Percentiles rank a stretch among this genome's conserved stretches.
Evolutionary conservation across 1,284 basidiomycete genomes (phyloP).

Genomic region (Neonothopanus nambi): DNA sequence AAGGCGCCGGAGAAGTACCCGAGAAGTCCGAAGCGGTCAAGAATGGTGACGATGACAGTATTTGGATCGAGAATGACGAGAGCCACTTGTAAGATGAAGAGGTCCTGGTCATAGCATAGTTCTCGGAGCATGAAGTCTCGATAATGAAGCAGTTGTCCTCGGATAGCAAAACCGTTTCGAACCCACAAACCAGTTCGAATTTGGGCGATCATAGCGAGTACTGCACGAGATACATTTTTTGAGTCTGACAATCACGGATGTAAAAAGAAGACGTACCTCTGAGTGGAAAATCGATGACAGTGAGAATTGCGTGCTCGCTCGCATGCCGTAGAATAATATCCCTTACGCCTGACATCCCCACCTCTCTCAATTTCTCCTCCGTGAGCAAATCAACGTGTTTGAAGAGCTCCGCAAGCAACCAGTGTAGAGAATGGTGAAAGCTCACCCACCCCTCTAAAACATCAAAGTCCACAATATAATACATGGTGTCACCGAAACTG

Average conservation of each 20-base stretch:
- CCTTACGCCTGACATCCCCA: slow-evolving; percentile 56
- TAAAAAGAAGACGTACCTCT: slow-evolving; percentile 57
- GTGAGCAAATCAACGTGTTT: slow-evolving; percentile 75
- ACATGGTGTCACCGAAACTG: slow-evolving; percentile 59
- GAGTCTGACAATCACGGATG: slow-evolving; percentile 1
- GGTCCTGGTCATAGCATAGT: slow-evolving; percentile 95
- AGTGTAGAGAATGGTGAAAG: slow-evolving; percentile 94
- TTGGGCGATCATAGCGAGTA: slow-evolving; percentile 89
- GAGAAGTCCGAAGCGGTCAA: slow-evolving; percentile 87
- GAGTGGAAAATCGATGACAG: slow-evolving; percentile 83
- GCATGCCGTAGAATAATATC: slow-evolving; percentile 61
- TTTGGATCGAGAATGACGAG: slow-evolving; percentile 82
- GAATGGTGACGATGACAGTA: slow-evolving; percentile 80
- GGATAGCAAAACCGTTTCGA: slow-evolving; percentile 94
- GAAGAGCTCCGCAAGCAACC: slow-evolving; percentile 89
- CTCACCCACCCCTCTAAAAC: slow-evolving; percentile 83
- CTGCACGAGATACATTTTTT: slow-evolving; percentile 38
- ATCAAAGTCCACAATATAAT: slow-evolving; percentile 73
- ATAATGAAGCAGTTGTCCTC: slow-evolving; percentile 96
- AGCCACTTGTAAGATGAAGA: slow-evolving; percentile 88
- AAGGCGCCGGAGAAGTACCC: slow-evolving; percentile 76
- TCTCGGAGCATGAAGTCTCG: slow-evolving; percentile 95
- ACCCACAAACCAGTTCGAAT: slow-evolving; percentile 97
- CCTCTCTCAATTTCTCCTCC: slow-evolving; percentile 50
- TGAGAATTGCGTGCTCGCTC: slow-evolving; percentile 64